A percentile compares a stretch with the other conserved stretches of the same genome.
Conservation (phyloP, 768 basidiomycete genomes). For the Auriscalpium vulgare region DNA sequence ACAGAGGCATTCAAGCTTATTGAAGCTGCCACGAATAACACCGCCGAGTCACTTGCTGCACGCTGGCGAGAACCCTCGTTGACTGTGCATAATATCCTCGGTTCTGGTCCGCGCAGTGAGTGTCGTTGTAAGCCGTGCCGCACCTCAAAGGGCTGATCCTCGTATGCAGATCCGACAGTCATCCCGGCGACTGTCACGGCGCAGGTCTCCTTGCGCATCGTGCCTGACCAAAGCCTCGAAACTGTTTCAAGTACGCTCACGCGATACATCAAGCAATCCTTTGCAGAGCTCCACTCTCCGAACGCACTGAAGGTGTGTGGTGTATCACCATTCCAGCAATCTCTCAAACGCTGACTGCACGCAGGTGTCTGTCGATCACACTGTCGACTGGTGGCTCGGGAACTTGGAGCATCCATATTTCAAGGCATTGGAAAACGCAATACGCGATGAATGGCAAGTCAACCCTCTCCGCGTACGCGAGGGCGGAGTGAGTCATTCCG, state of each 20-base stretch:
- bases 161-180: constrained; percentile 63
- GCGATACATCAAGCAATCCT: constrained; percentile 49
- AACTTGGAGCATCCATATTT: constrained; percentile 82
- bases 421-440: constrained; percentile 72
- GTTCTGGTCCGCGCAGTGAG: constrained; percentile 75
- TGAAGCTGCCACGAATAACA: constrained; percentile 56
- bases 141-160: neutral
- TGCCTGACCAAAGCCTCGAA: constrained; percentile 85
- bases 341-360: neutral
- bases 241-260: constrained; percentile 56
- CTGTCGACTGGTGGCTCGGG: constrained; percentile 95
- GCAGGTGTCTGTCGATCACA: constrained; percentile 73
- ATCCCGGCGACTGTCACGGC: constrained; percentile 83
- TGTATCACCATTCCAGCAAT: neutral
- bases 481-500: constrained; percentile 61
- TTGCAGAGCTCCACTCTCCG: constrained; percentile 51
- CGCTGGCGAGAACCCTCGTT: constrained; percentile 89
- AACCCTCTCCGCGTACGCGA: constrained; percentile 85
- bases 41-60: constrained; percentile 61
- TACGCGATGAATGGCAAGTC: constrained; percentile 81
- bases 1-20: constrained; percentile 59
- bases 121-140: neutral
- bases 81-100: constrained; percentile 78
- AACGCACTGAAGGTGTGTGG: constrained; percentile 61
- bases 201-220: constrained; percentile 84